Evolutionary conservation across 208 protist species (phyloP).

Genomic region (Tritrichomonas musculus): DNA sequence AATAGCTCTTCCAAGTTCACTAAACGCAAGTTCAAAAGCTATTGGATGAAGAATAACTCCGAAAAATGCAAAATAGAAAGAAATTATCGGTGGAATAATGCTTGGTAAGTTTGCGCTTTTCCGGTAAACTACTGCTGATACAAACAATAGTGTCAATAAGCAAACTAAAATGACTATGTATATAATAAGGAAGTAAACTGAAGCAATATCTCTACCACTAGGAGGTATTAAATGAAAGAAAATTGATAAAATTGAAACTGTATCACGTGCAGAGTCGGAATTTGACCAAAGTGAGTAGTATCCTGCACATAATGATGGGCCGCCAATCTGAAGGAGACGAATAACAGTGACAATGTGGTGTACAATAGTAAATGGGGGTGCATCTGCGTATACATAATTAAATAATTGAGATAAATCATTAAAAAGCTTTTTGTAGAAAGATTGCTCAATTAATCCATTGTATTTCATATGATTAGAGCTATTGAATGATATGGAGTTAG

Average conservation of each 20-base stretch:
- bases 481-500: neutral
- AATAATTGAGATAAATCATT: neutral
- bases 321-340: neutral
- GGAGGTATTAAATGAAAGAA: neutral
- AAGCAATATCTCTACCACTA: neutral
- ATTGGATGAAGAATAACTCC: neutral
- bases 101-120: neutral
- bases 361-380: neutral
- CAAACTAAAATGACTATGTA: no score
- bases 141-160: neutral
- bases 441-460: neutral
- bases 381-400: neutral
- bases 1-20: neutral
- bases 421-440: neutral
- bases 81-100: slow-evolving; percentile 15
- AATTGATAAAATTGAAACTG: neutral
- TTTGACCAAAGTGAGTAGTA: neutral
- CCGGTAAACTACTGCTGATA: neutral
- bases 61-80: neutral
- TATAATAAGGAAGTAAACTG: neutral
- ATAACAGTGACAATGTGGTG: neutral
- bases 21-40: neutral
- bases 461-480: neutral
- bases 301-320: neutral
- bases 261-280: no score